A percentile compares a stretch with the other conserved stretches of the same genome.
Evolutionary conservation across 371 early-diverging fungal species (phyloP).

Genomic region (Chytridiales sp.): DNA sequence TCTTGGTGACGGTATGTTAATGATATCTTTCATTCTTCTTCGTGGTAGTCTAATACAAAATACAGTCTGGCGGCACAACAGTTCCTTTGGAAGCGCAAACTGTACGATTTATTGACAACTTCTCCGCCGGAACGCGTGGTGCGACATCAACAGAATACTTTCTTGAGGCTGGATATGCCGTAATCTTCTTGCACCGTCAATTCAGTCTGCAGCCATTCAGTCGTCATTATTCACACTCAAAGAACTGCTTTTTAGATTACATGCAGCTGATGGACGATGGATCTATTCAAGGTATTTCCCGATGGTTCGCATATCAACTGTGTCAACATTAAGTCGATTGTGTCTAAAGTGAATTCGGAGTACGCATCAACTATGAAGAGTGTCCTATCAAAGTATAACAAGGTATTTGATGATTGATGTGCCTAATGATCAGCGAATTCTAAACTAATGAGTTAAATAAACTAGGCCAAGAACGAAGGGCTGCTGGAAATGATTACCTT

Average conservation of each 20-base stretch:
- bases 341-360: slow-evolving; percentile 33
- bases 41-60: not conserved
- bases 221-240: slow-evolving; percentile 83
- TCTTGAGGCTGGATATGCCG: slow-evolving; percentile 87
- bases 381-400: slow-evolving; percentile 63
- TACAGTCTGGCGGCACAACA: slow-evolving; percentile 91
- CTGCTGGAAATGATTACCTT: slow-evolving; percentile 80
- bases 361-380: slow-evolving; percentile 62
- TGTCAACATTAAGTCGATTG: not conserved
- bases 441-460: too few species aligned
- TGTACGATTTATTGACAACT: slow-evolving; percentile 98
- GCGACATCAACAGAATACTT: slow-evolving; percentile 94
- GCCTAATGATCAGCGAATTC: not conserved
- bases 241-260: slow-evolving; percentile 79
- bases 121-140: slow-evolving; percentile 95
- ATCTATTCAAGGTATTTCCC: slow-evolving; percentile 51
- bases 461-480: slow-evolving; percentile 57
- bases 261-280: slow-evolving; percentile 62
- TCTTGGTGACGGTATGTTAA: slow-evolving; percentile 72
- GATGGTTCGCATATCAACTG: too few species aligned
- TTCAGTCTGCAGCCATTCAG: slow-evolving; percentile 90
- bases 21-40: not conserved
- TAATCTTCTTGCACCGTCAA: slow-evolving; percentile 93
- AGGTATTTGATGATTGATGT: slow-evolving; percentile 37
- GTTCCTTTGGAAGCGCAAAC: slow-evolving; percentile 95